Conservation (phyloP, 805 yeast species). For the Yamadazyma olivae region DNA sequence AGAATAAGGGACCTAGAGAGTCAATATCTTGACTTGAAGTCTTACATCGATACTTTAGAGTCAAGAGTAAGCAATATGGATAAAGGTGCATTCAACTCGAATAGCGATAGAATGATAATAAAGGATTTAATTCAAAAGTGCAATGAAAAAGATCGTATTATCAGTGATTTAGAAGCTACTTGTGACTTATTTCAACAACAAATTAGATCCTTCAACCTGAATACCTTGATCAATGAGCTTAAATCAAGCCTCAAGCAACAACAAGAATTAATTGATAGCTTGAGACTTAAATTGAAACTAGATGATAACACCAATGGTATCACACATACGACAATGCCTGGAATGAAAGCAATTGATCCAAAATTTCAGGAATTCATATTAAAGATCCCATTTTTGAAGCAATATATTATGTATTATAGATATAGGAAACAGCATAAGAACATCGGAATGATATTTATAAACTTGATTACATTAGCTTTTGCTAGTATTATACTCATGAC, state of each 20-base stretch:
- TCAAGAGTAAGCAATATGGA: constrained; percentile 3
- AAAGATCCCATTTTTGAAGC: constrained; percentile 29
- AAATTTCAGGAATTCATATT: constrained; percentile 15
- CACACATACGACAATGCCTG: neutral
- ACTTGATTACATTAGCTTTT: constrained; percentile 19
- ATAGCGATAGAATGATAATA: constrained; percentile 6
- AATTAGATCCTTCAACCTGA: constrained; percentile 11
- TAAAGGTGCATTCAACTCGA: constrained; percentile 1
- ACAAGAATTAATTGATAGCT: constrained; percentile 16
- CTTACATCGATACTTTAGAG: constrained; percentile 17
- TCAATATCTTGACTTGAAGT: constrained; percentile 14
- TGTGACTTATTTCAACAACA: constrained; percentile 18
- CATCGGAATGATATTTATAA: constrained; percentile 17
- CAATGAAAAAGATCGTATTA: constrained; percentile 16
- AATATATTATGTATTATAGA: constrained; percentile 22
- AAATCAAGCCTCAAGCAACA: constrained; percentile 17
- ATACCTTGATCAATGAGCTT: constrained; percentile 12
- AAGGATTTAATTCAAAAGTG: constrained; percentile 14
- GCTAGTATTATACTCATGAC: constrained; percentile 19
- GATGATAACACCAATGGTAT: no score
- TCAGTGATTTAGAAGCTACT: constrained; percentile 15
- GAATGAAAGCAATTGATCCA: neutral
- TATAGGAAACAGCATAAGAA: constrained; percentile 22
- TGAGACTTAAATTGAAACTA: constrained; percentile 16
- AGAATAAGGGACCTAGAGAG: constrained; percentile 17